phyloP scores from a whole-genome alignment of 805 yeast species.

The Torulaspora microellipsoides region DNA sequence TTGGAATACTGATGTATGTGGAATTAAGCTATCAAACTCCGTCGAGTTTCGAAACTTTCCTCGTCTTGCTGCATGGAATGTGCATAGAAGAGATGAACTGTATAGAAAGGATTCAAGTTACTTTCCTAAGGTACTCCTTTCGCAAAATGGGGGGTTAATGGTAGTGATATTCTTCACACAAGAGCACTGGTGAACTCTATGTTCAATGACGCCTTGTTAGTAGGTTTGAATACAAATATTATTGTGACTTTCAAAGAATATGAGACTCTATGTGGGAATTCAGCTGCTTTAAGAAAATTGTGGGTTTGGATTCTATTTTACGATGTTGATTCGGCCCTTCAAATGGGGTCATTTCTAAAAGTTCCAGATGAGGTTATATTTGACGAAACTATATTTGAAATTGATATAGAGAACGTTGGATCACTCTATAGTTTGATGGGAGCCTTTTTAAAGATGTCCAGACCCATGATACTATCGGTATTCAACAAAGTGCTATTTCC shows the following conservation, averaged over 20 bases:
- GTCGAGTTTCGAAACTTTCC: conserved; percentile 13
- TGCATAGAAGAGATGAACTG: conserved; percentile 23
- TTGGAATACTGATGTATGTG: conserved; percentile 19
- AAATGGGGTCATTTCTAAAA: conserved; percentile 23
- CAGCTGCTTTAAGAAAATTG: conserved; percentile 16
- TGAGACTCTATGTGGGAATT: too few relatives aligned
- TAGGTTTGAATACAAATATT: conserved; percentile 27
- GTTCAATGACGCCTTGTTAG: conserved; percentile 11
- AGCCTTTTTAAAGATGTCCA: conserved; percentile 12
- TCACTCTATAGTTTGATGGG: conserved; percentile 9
- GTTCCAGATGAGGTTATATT: conserved; percentile 4
- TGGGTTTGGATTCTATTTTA: conserved; percentile 25
- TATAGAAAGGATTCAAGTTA: conserved; percentile 27
- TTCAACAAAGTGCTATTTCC: conserved; percentile 11
- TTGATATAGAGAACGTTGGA: neutral
- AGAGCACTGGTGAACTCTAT: conserved; percentile 11
- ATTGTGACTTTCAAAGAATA: conserved; percentile 11
- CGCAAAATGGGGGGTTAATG: conserved; percentile 12
- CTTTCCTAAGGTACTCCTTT: conserved; percentile 16
- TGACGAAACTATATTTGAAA: conserved; percentile 2
- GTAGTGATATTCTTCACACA: conserved; percentile 24
- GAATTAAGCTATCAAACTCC: conserved; percentile 18
- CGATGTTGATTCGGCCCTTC: conserved; percentile 23
- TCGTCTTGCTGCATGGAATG: conserved; percentile 24
- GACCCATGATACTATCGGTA: conserved; percentile 14